Evolutionary conservation across 2,329 filamentous ascomycete genomes (phyloP), one percentile per base, ranked within the genome.

Genomic region (Colletotrichum trifolii): DNA sequence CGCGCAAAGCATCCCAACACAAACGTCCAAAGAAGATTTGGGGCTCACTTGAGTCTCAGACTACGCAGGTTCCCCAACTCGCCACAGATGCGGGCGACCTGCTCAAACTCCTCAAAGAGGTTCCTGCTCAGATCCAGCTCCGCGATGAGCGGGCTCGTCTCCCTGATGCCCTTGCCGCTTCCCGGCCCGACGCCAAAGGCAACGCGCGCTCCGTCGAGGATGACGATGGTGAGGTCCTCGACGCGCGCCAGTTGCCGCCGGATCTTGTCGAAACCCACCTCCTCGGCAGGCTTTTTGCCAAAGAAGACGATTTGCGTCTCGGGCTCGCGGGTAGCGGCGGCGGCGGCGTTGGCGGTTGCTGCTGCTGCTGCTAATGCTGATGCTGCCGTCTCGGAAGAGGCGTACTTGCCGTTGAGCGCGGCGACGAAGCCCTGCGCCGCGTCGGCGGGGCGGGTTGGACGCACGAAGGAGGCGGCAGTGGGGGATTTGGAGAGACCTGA

Each of bases 231-330:
- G 65, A 98, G 84, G 71, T 96, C 92, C 59, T 90, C 82, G 38
- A 98, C 82, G 73, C 91, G 83, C 70, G 94, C 91, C 72, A 96
- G 89, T 77, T 94, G 88, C 69, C 86, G 86, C 47, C 91, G 88
- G 69, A 97, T 93, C 82, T 97, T 97, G 70, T 97, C 94, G 71
- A 98, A 98, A 36, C 96, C 96, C 39, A 98, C 88, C 79, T 98
- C 95, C 79, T 98, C 91, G 6, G 93, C 95, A 15, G 94, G 86
- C 78, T 98, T 69, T 46, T 60, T 98, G 42, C 78, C 92, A 79
- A 82, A 97, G 84, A 83, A 90, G 59, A 83, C 79, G 67, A 97
- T 91, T 53, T 87, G 82, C 54, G 63, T 62, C 54, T 69, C 61
- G 60, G 57, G 66, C 67, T 50, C 64, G 55, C 50, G 70, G 40